Evolutionary conservation across 768 basidiomycete genomes (phyloP), one percentile per base, ranked within the genome.

Genomic region (Nidula microcarpa): DNA sequence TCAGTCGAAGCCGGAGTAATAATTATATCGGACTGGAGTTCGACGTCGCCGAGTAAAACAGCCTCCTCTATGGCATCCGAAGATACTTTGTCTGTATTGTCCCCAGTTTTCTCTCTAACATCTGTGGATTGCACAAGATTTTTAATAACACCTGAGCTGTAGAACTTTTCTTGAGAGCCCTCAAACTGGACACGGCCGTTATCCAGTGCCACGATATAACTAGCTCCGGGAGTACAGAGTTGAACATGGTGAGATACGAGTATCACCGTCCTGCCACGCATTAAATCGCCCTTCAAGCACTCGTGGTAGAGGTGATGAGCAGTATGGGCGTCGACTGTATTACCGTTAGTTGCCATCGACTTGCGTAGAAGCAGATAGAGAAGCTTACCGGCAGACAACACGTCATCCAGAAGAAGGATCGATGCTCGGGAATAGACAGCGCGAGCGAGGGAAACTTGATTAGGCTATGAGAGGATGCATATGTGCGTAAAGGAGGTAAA

Each of bases 171-270:
- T 34, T 73, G 67, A 56, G 73, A 73, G 18, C 94, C 94, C 53
- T 84, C 76, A 68, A 86, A 96, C 45, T 80, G 71, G 11, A 94
- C 78, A n/a, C 82, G 81, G 33, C 91, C 91, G 61, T 89, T 86
- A 60, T 93, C 90, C 32, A 94, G 75, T 11, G 88, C 85, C 37
- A 96, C 89, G 58, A 98, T 77, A 66, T 92, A 94, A 23, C 70
- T 73, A 1, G 95, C 92, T 33, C 82, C 87, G 1, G 90, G 83
- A 2, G 84, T 79, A 62, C 91, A 94, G 4, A 98, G 77, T 62
- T 94, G 89, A 34, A 97, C 89, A 62, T 96, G 94, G 63, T 99
- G 96, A 2, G 95, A 97, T 49, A 98, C 96, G 11, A 99, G 79
- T 54, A 98, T 83, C 56, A 95, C 74, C 0, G 97, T 98, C 36